Evolutionary conservation across 1,284 basidiomycete species (phyloP).

Genomic region (Paramarasmius palmivorus): DNA sequence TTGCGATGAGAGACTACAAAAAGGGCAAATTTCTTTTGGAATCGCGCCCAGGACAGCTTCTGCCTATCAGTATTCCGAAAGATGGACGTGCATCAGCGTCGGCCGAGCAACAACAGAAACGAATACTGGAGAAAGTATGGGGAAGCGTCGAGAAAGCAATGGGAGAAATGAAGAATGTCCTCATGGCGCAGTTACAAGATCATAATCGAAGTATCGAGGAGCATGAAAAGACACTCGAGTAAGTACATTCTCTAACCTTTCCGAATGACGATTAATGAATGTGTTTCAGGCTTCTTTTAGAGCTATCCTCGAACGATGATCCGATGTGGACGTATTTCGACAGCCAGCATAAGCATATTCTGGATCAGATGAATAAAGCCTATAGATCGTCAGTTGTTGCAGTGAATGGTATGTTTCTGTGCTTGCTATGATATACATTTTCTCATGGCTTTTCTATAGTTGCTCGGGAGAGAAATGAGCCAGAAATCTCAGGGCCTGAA

Average conservation of each 20-base stretch:
- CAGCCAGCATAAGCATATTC: slow-evolving; percentile 85
- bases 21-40: slow-evolving; percentile 93
- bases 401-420: slow-evolving; percentile 52
- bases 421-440: slow-evolving; percentile 12
- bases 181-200: slow-evolving; percentile 82
- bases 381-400: slow-evolving; percentile 57
- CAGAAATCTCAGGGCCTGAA: slow-evolving; percentile 35
- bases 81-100: slow-evolving; percentile 51
- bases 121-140: slow-evolving; percentile 98
- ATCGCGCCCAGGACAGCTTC: slow-evolving; percentile 81
- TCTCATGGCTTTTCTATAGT: slow-evolving; percentile 29
- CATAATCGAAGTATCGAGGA: slow-evolving; percentile 83
- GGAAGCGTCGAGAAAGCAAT: slow-evolving; percentile 93
- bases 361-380: slow-evolving; percentile 74
- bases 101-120: slow-evolving; percentile 79
- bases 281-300: slow-evolving; percentile 71
- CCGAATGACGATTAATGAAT: slow-evolving; percentile 11
- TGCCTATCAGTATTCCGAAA: slow-evolving; percentile 60
- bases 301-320: slow-evolving; percentile 81
- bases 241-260: slow-evolving; percentile 27
- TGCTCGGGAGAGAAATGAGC: slow-evolving; percentile 40
- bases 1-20: slow-evolving; percentile 94
- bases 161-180: slow-evolving; percentile 82
- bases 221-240: slow-evolving; percentile 98
- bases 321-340: slow-evolving; percentile 96